These are phyloP conservation scores for Sicyos baderoa DNA, from an alignment of 306 rosid species.

Conservation along the genomic window DNA sequence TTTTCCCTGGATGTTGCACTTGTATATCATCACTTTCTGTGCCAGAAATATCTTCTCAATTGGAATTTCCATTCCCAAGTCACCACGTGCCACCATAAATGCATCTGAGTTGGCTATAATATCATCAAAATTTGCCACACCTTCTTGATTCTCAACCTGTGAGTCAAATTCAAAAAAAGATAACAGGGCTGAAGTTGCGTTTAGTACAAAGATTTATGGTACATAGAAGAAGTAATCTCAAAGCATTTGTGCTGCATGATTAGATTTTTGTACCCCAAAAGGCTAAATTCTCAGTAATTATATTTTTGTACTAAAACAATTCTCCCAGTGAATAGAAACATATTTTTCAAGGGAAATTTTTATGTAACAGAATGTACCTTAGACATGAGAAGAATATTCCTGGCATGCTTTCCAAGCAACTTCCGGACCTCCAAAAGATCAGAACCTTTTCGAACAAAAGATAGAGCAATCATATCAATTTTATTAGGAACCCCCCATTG, in stretches of 20 bases:
- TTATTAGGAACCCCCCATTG: constrained; percentile 81
- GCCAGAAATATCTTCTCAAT: constrained; percentile 96
- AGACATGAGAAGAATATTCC: constrained; percentile 89
- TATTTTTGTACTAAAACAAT: background rate
- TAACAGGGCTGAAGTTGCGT: constrained; percentile 11
- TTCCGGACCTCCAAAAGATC: constrained; percentile 81
- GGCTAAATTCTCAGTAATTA: background rate
- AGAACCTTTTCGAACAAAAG: constrained; percentile 91
- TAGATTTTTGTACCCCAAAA: background rate
- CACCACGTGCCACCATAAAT: constrained; percentile 97
- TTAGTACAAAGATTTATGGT: background rate
- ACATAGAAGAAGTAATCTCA: background rate
- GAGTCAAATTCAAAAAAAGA: constrained; percentile 19
- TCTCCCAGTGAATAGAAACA: background rate
- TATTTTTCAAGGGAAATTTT: background rate
- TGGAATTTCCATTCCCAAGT: constrained; percentile 99
- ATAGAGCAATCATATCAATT: constrained; percentile 93
- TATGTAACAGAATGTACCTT: constrained; percentile 41
- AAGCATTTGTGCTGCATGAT: background rate
- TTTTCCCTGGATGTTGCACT: constrained; percentile 98
- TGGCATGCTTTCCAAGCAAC: constrained; percentile 71
- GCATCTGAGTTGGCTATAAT: constrained; percentile 94
- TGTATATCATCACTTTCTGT: constrained; percentile 96
- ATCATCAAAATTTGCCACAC: constrained; percentile 96
- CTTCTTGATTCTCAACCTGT: constrained; percentile 97